Evolutionary conservation across 116 monocot genomes (phyloP), one percentile per base, ranked within the genome.

Genomic region (Dioscorea cayenensis): DNA sequence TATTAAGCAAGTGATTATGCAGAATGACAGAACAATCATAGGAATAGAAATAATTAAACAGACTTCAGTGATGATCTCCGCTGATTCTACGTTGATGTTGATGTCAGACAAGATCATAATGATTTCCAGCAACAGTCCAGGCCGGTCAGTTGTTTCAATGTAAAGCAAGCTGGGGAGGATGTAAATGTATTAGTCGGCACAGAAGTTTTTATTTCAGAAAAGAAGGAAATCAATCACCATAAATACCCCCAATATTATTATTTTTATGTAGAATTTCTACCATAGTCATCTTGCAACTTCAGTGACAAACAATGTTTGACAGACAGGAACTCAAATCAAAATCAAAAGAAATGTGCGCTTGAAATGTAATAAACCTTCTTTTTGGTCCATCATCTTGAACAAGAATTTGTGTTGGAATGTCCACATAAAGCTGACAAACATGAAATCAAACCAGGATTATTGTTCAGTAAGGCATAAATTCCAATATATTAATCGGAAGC

Each of bases 41-140:
- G 55, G n/a, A 18, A 55, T 3, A 52, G 1, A n/a, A 49, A 28
- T 59, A 64, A 18, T 5, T 28, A 59, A 11, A 60, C 72, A 69
- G 84, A 95, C 96, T 70, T 92, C 93, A 22, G 97, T 93, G 70
- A 92, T 88, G 35, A 97, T 86, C 73, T 97, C 97, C 18, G 93
- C 97, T 14, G 90, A 93, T 71, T 92, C 88, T 36, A 97, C 90
- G 70, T 78, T 83, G 36, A 97, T 73, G 51, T 90, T 93, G 22
- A 84, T 85, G 76, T 97, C 93, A 60, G 89, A 61, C 66, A 97
- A 83, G 36, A 97, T 88, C 78, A 78, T 83, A 74, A 92, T 76
- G 52, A 93, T 75, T 66, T 97, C 90, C 73, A 93, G 49, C 36
- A 97, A 78, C 18, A 93, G 71, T 51, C 97, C 93, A 58, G 97